phyloP scores from a whole-genome alignment of 176 grass and related monocot genomes.

The Carex cristatella region DNA sequence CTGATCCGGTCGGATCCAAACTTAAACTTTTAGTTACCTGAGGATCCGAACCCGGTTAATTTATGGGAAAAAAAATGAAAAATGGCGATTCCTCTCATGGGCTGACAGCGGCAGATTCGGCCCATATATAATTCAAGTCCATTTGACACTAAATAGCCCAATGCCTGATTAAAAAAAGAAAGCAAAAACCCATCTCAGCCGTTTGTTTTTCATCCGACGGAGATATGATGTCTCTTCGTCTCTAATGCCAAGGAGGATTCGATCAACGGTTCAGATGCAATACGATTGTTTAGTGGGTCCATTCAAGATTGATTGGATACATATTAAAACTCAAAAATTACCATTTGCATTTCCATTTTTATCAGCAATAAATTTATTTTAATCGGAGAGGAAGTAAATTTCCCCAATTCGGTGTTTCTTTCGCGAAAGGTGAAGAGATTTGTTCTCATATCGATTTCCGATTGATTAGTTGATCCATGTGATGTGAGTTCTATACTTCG shows the following conservation, averaged over 20 bases:
- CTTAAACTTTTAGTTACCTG: no score
- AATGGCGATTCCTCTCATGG: no score
- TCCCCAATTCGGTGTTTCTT: background rate
- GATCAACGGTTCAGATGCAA: background rate
- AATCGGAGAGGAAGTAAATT: background rate
- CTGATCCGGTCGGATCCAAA: no score
- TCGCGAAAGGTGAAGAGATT: background rate
- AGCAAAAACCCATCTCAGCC: background rate
- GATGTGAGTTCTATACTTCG: background rate
- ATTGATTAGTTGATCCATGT: conserved; percentile 8
- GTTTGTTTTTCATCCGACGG: background rate
- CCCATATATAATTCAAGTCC: background rate
- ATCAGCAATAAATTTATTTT: conserved; percentile 1
- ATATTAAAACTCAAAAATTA: background rate
- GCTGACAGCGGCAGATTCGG: no score
- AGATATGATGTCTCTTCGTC: background rate
- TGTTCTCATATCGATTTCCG: background rate
- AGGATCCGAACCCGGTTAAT: no score
- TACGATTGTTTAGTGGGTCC: background rate
- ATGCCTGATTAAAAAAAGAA: background rate
- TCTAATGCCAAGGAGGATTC: background rate
- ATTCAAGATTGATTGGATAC: background rate
- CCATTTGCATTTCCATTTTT: conserved; percentile 2
- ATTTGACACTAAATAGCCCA: background rate
- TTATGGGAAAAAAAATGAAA: no score